Conservation (phyloP, 1,139 yeast genomes). For the Kodamaea anthophila region DNA sequence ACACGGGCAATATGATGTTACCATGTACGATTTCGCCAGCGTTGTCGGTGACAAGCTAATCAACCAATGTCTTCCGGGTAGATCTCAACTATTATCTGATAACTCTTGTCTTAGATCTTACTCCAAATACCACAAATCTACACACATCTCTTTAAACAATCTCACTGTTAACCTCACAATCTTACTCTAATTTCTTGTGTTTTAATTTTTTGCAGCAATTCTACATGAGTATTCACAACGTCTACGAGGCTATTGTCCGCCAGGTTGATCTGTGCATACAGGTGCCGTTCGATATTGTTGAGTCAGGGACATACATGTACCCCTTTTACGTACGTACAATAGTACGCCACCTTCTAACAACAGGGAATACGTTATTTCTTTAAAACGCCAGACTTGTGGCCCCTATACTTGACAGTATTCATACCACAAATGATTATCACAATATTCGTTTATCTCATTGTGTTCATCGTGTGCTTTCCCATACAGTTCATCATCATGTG, state of each 20-base stretch:
- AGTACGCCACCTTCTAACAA: no score
- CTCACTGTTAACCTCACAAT: no score
- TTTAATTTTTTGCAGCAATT: slow-evolving; percentile 6
- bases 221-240: slow-evolving; percentile 1
- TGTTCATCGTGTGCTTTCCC: slow-evolving; percentile 41
- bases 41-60: no score
- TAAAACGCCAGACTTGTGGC: slow-evolving; percentile 45
- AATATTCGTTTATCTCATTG: slow-evolving; percentile 31
- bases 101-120: no score
- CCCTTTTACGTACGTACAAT: slow-evolving; percentile 25
- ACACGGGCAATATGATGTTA: no score
- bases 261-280: slow-evolving; percentile 1
- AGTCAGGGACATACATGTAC: slow-evolving; percentile 21
- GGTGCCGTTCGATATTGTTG: slow-evolving; percentile 13
- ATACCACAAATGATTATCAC: slow-evolving; percentile 44
- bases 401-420: slow-evolving; percentile 39
- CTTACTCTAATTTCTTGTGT: no score
- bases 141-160: no score
- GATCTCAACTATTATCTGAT: no score
- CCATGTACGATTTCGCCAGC: no score
- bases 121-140: no score
- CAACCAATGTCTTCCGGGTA: no score
- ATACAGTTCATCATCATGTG: slow-evolving; percentile 40
- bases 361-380: slow-evolving; percentile 44
- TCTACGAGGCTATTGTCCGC: not conserved